Base-by-base conservation (phyloP, 1,284 basidiomycete genomes). In the Cryptococcus neoformans region DNA sequence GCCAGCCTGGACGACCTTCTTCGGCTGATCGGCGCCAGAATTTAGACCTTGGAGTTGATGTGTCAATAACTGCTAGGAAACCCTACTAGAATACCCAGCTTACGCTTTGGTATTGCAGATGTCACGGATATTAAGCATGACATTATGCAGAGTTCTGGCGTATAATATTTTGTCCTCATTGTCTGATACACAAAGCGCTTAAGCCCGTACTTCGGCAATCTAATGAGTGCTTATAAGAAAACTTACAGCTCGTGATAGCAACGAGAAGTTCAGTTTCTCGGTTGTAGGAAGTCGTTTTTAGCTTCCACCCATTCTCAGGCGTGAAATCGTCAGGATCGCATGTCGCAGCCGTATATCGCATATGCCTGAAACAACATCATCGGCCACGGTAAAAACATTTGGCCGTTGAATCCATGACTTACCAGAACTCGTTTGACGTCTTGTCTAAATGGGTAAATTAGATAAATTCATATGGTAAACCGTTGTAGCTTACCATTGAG, bases 101-200 rank as follows among this genome's bases (percentile, higher is more conserved):
- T 36, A 67, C 69, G 75, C 86, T 75, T 94, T 95, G 49, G 91
- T 93, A 80, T 92, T 94, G 84, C 92, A 96, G 64, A 98, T 98
- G 70, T 98, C 94, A 65, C 94, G 89, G 63, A 99, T 95, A 78
- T 99, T 99, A 65, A 94, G 79, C 93, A 98, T 97, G 71, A 98
- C 89, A 62, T 91, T 90, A 70, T 97, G 92, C 48, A 97, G 80
- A 1, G 92, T 97, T 61, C 92, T 87, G 17, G 92, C 87, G 68
- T 95, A 94, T 10, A 97, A 83, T 4, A 87, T 88, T 80, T 97
- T 95, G 82, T 98, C 93, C 79, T 83, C 81, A 66, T 82, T 82
- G 69, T 83, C 81, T 71, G 28, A 28, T 28, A 28, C 28, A 28
- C 28, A 28, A 28, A 28, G 76, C 73, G 7, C 51, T 51, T n/a